A percentile compares a stretch with the other conserved stretches of the same genome.
Evolutionary conservation across 2,329 filamentous ascomycete species (phyloP).

Genomic region (Epichloe coenophiala): DNA sequence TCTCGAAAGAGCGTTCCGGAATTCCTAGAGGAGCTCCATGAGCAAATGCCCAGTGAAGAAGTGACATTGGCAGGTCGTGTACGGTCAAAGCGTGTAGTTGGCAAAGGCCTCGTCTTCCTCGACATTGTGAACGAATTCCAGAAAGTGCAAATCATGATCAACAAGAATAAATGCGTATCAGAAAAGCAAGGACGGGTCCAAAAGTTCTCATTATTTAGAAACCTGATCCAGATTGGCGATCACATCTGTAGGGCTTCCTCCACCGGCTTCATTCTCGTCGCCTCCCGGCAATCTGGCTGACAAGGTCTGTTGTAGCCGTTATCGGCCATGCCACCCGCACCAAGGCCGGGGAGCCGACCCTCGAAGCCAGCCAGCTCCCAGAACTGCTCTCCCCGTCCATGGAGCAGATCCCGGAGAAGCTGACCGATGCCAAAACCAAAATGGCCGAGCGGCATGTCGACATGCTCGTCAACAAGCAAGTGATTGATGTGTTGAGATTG

Average conservation of each 20-base stretch:
- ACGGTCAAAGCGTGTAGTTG: constrained; percentile 53
- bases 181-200: constrained; percentile 20
- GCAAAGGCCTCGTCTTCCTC: constrained; percentile 73
- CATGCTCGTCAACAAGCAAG: constrained; percentile 60
- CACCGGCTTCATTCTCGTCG: constrained; percentile 8
- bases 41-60: constrained; percentile 13
- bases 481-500: constrained; percentile 56
- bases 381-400: constrained; percentile 63
- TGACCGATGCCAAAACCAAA: constrained; percentile 58
- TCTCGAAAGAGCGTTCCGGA: constrained; percentile 20
- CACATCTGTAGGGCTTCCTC: constrained; percentile 53
- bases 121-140: constrained; percentile 63
- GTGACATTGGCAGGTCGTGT: constrained; percentile 48
- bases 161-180: constrained; percentile 37
- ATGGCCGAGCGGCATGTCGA: constrained; percentile 74
- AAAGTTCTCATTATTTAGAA: constrained; percentile 46
- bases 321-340: constrained; percentile 59
- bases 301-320: constrained; percentile 37
- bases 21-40: constrained; percentile 19
- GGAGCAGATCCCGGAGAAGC: constrained; percentile 59
- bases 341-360: constrained; percentile 58
- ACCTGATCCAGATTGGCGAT: constrained; percentile 66
- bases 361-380: constrained; percentile 56
- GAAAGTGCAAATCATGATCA: constrained; percentile 64
- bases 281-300: constrained; percentile 11